These are phyloP conservation scores for Alternaria metachromatica DNA, from an alignment of 2,329 filamentous ascomycete species.

Conservation along the genomic window DNA sequence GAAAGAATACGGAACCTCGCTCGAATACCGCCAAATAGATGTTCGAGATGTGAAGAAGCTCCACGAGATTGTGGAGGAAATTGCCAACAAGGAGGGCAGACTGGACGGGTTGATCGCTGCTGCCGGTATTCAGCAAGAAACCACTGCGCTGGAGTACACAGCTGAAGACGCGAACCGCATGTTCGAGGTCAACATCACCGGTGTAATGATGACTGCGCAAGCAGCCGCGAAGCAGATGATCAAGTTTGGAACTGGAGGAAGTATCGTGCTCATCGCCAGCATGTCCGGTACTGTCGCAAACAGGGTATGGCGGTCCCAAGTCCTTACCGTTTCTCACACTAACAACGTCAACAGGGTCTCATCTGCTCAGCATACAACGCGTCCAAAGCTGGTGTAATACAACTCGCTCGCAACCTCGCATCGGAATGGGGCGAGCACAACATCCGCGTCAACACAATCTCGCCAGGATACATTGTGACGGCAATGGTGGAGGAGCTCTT, in stretches of 20 bases:
- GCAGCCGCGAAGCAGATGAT: conserved; percentile 71
- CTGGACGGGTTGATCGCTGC: conserved; percentile 81
- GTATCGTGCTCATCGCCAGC: conserved; percentile 67
- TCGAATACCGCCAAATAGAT: conserved; percentile 81
- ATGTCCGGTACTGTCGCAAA: conserved; percentile 69
- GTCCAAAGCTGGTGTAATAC: conserved; percentile 75
- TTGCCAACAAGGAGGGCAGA: conserved; percentile 72
- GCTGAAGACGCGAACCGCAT: conserved; percentile 67
- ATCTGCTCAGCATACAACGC: conserved; percentile 76
- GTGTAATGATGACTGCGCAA: conserved; percentile 68
- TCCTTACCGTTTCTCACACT: conserved; percentile 7
- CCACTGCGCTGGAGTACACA: conserved; percentile 78
- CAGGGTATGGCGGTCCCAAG: conserved; percentile 58
- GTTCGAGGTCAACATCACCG: conserved; percentile 68
- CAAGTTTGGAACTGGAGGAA: conserved; percentile 64
- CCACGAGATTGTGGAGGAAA: conserved; percentile 70
- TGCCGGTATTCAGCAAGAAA: conserved; percentile 83
- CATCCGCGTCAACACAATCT: conserved; percentile 82
- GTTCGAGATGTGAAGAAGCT: conserved; percentile 74
- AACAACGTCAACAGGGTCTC: conserved; percentile 59
- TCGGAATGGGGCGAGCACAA: conserved; percentile 74
- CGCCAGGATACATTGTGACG: conserved; percentile 80
- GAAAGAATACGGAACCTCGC: conserved; percentile 68
- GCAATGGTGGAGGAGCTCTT: conserved; percentile 86
- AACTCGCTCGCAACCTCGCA: conserved; percentile 73